Percentiles rank a stretch among this genome's conserved stretches.
Evolutionary conservation across 2,329 filamentous ascomycete genomes (phyloP).

Genomic region (Phialemoniopsis sp.): DNA sequence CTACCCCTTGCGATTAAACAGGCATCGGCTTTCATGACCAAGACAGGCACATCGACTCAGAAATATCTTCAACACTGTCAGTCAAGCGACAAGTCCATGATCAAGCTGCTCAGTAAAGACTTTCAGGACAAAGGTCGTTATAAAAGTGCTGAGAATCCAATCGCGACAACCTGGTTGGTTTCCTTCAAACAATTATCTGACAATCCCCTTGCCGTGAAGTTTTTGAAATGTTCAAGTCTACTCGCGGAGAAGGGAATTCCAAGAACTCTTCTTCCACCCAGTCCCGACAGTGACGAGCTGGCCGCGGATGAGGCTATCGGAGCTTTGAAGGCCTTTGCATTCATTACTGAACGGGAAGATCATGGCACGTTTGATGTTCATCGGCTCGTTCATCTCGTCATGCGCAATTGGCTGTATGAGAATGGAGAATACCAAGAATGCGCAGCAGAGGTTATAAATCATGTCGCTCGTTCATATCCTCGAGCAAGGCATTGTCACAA

Average conservation of each 20-base stretch:
- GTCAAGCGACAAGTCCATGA: constrained; percentile 3
- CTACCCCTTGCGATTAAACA: constrained; percentile 11
- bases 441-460: too few relatives aligned
- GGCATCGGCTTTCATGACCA: constrained; percentile 6
- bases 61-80: constrained; percentile 5
- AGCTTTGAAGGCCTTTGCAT: constrained; percentile 20
- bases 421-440: too few relatives aligned
- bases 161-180: constrained; percentile 11
- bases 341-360: constrained; percentile 21
- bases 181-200: constrained; percentile 12
- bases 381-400: too few relatives aligned
- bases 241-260: constrained; percentile 22
- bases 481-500: too few relatives aligned
- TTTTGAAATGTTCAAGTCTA: constrained; percentile 21
- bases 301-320: constrained; percentile 16
- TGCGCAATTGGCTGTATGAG: too few relatives aligned
- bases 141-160: constrained; percentile 3
- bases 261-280: constrained; percentile 13
- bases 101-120: constrained; percentile 9
- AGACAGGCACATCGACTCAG: not conserved
- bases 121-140: constrained; percentile 7
- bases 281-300: constrained; percentile 5
- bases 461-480: too few relatives aligned
- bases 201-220: constrained; percentile 17
- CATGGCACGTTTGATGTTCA: too few relatives aligned